These are phyloP conservation scores for Penicillium sp. DNA, from an alignment of 2,329 filamentous ascomycete species.

Conservation along the genomic window DNA sequence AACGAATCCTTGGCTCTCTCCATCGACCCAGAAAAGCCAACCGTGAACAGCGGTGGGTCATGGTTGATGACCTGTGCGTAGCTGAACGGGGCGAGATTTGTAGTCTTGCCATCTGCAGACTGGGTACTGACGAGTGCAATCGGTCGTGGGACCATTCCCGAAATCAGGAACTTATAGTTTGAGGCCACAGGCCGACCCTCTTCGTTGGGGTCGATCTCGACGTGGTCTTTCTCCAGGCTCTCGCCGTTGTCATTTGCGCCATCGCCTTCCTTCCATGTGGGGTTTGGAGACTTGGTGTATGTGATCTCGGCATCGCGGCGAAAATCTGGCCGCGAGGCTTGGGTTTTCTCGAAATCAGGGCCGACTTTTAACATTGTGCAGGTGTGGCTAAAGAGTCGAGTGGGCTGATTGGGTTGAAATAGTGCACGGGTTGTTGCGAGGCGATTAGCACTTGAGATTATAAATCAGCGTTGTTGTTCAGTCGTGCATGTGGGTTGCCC, in stretches of 20 bases:
- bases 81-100: conserved; percentile 83
- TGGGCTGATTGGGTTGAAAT: background rate
- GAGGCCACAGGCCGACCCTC: conserved; percentile 63
- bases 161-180: conserved; percentile 94
- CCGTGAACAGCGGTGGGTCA: conserved; percentile 80
- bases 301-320: conserved; percentile 34
- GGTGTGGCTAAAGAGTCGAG: conserved; percentile 23
- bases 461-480: conserved; percentile 6
- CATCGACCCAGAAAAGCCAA: conserved; percentile 59
- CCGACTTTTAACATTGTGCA: conserved; percentile 26
- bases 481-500: background rate
- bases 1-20: conserved; percentile 74
- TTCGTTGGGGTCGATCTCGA: conserved; percentile 78
- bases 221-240: conserved; percentile 58
- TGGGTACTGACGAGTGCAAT: conserved; percentile 65
- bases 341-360: conserved; percentile 40
- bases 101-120: conserved; percentile 60
- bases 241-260: conserved; percentile 49
- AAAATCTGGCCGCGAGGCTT: conserved; percentile 47
- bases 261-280: conserved; percentile 45
- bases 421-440: background rate
- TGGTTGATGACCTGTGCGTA: conserved; percentile 83
- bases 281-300: conserved; percentile 44
- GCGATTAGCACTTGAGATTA: conserved; percentile 3
- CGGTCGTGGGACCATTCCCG: conserved; percentile 76